Evolutionary conservation across 331 rosid genomes (phyloP), one percentile per base, ranked within the genome.

Genomic region (Phaseolus coccineus): DNA sequence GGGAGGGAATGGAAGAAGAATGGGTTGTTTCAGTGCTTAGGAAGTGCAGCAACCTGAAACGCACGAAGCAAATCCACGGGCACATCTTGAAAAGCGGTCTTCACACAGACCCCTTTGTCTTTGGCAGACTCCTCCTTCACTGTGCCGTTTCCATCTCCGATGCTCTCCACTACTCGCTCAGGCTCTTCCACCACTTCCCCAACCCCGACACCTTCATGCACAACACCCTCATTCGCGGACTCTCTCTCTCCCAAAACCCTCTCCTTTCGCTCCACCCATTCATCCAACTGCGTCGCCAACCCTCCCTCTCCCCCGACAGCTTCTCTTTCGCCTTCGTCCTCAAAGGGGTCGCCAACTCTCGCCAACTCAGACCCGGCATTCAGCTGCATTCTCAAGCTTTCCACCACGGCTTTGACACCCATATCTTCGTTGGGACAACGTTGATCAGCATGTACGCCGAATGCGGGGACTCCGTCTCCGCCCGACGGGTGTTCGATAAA

Each of bases 181-280:
- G 85, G 22, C 83, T 94, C 71, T 84, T 91, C 79, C 79, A 62
- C 8, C 89, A 91, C 66, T 86, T 82, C 40, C 90, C 81, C 5
- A 44, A 84, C 71, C 97, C 95, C n/a, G 97, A 94, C 81, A 83
- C 87, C 24, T 94, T 91, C 92, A 92, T 94, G 94, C 86, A 85
- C 94, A 94, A 94, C 71, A 83, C 97, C 6, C 90, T 92, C 75
- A 89, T 92, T 10, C 88, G 98, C 3, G 91, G 94, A 11, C 84
- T 91, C 12, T 86, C 94, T 2, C 85, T 85, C 9, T 91, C 93
- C 3, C 81, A 84, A 40, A 46, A 74, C 24, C 95, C 93, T 6
- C 84, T 48, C 19, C 15, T 52, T 55, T 89, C 96, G 16, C 74
- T 92, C 5, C 42, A 59, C 59, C 40, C 89, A 63, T 92, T 88